Conservation (phyloP, 2,329 filamentous ascomycete genomes). For the Aspergillus carbonarius region DNA sequence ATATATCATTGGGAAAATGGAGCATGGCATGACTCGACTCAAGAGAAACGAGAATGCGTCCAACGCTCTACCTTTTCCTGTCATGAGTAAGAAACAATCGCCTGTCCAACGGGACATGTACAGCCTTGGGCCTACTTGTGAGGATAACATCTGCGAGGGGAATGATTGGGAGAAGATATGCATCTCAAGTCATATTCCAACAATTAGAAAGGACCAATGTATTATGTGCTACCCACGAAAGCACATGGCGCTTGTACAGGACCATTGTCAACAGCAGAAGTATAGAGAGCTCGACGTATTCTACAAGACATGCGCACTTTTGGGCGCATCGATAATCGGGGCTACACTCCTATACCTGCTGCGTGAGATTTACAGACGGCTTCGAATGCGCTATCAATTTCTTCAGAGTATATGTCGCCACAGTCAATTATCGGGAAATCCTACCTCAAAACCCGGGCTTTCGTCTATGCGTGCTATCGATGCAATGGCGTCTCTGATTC, state of each 20-base stretch:
- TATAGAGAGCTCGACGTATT: slow-evolving; percentile 1
- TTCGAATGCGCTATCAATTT: background rate
- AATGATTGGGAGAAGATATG: background rate
- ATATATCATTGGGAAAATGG: background rate
- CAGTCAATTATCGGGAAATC: background rate
- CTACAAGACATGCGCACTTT: background rate
- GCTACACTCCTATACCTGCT: background rate
- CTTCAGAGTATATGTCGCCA: background rate
- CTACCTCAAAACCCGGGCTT: background rate
- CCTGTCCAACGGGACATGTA: background rate
- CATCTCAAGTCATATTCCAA: background rate
- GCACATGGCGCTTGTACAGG: background rate
- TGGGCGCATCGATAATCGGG: background rate
- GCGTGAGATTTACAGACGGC: background rate
- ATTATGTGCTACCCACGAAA: background rate
- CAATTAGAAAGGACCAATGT: background rate
- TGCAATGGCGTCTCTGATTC: background rate
- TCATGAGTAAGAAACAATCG: background rate
- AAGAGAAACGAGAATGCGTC: background rate
- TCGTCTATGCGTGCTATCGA: background rate
- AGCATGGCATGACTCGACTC: background rate
- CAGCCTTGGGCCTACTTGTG: background rate
- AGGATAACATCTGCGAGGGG: background rate
- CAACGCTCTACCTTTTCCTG: background rate
- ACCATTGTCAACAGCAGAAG: background rate